These are phyloP conservation scores for Candida sanyaensis DNA, from an alignment of 1,139 yeast species.

Conservation along the genomic window DNA sequence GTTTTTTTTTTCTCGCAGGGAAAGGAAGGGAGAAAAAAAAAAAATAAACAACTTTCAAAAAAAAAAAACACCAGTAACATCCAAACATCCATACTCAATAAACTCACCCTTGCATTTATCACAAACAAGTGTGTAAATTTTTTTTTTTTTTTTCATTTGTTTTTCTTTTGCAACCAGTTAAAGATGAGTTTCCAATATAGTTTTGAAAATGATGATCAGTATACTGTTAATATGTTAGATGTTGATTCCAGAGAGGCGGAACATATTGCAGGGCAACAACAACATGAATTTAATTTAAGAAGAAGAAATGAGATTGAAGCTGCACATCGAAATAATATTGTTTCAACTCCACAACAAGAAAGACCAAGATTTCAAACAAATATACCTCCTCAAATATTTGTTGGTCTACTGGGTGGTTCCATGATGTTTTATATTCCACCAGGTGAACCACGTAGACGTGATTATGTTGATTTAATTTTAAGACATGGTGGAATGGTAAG, in stretches of 20 bases:
- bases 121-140: not conserved
- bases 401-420: conserved; percentile 16
- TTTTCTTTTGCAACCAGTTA: not conserved
- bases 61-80: not conserved
- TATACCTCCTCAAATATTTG: conserved; percentile 6
- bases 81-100: conserved; percentile 2
- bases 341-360: not conserved
- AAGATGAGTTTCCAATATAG: not conserved
- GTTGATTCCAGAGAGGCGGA: not conserved
- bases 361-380: not conserved
- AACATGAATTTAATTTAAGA: not conserved
- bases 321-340: conserved; percentile 3
- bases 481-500: conserved; percentile 35
- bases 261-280: not conserved
- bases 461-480: conserved; percentile 24
- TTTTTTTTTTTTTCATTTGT: not conserved
- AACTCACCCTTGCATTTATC: not conserved
- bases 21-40: not conserved
- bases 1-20: not conserved
- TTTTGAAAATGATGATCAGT: not conserved
- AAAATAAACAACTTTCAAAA: not conserved
- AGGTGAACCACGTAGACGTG: conserved; percentile 23
- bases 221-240: not conserved
- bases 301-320: not conserved
- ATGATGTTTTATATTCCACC: conserved; percentile 25